Base-by-base conservation (phyloP, 139 green algal genomes). In the Edaphochlamys debaryana region DNA sequence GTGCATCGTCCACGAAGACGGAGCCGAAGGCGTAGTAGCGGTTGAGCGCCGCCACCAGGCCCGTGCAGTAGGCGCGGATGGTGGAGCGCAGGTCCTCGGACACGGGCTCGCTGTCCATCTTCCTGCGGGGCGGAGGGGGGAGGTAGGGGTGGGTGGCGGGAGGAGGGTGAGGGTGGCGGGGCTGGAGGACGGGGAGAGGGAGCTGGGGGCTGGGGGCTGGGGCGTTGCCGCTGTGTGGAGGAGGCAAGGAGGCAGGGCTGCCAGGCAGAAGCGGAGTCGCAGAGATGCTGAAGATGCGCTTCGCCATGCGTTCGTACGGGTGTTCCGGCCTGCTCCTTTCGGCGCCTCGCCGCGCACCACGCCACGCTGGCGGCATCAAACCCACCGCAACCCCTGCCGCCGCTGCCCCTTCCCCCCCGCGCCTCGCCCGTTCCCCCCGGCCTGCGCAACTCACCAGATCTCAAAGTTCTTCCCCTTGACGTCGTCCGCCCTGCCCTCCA, bases 21-120 rank as follows among this genome's bases (percentile, higher is more conserved):
- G 89, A 94, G 13, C 94, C 94, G 87, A 98, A 98, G 0, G 95
- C 92, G 67, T 98, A 98, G 90, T 96, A 94, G 68, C 93, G 93
- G 88, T 97, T 97, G 66, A 98, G 86, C 0, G 94, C 90, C 27
- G 81, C 69, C 34, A 94, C 92, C 5, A 96, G 85, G 25, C 85
- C 86, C 54, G 90, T 89, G 88, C 94, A 97, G 86, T 94, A 95
- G 27, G 88, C 84, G 37, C 88, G 86, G 71, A 98, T 93, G 25
- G 86, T 88, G 27, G 71, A 50, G 50, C 93, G 88, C 29, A 91
- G 84, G 32, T 90, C 63, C 52, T 98, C 94, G 62, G 88, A 86
- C 4, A 96, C 89, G 23, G 88, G 86, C 25, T 87, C 85, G 52
- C 91, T 80, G 71, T 92, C 89, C 45, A 90, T 71, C 87, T 96